These are phyloP conservation scores for Pythium oligandrum DNA, from an alignment of 352 stramenopile genomes.

Conservation along the genomic window DNA sequence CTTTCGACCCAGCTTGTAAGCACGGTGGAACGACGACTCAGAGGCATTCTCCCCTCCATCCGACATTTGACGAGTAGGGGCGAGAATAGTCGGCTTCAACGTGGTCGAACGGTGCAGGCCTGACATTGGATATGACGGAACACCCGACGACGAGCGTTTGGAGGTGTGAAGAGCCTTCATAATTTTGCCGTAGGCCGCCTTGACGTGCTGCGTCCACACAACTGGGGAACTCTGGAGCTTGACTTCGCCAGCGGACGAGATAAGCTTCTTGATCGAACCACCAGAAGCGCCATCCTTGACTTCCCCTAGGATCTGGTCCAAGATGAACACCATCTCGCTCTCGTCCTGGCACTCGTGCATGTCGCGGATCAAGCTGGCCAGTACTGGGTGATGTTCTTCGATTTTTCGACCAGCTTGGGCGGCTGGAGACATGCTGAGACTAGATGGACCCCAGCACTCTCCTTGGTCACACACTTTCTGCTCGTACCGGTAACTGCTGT, in stretches of 20 bases:
- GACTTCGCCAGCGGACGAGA: constrained; percentile 61
- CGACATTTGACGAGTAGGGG: constrained; percentile 36
- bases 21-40: constrained; percentile 51
- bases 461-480: constrained; percentile 39
- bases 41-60: constrained; percentile 33
- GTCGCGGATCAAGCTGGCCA: constrained; percentile 72
- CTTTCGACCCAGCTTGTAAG: constrained; percentile 81
- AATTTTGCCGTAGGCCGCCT: constrained; percentile 67
- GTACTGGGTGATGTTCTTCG: constrained; percentile 65
- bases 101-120: constrained; percentile 18
- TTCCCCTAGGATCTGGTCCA: constrained; percentile 78
- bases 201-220: constrained; percentile 71
- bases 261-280: constrained; percentile 69
- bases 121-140: constrained; percentile 6
- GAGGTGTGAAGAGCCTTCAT: constrained; percentile 70
- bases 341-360: constrained; percentile 68
- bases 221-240: constrained; percentile 55
- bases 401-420: constrained; percentile 49
- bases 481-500: constrained; percentile 55
- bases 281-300: constrained; percentile 58
- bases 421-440: constrained; percentile 29
- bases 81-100: constrained; percentile 14
- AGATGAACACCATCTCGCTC: constrained; percentile 81
- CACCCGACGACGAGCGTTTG: not conserved
- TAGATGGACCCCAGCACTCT: constrained; percentile 7